Evolutionary conservation across 805 yeast genomes (phyloP), one percentile per base, ranked within the genome.

Genomic region (Isabelozyma gotoi): DNA sequence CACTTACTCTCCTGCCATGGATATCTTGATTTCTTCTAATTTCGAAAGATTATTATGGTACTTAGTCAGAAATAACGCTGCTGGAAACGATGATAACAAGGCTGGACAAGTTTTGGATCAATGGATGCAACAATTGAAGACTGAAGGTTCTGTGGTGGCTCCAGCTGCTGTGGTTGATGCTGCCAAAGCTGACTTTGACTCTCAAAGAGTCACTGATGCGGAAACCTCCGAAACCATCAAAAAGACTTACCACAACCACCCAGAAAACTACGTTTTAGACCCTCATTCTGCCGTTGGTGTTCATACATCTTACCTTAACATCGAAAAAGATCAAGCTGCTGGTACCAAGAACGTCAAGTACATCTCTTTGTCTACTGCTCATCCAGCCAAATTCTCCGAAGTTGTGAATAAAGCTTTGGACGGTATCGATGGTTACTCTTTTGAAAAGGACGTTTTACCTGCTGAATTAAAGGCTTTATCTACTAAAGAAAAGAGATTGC

Each of bases 271-370:
- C 67, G 86, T 94, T 38, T 73, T 91, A 53, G 99, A 94, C 64
- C 99, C 99, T 36, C 99, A 94, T 67, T 79, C 96, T 34, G 90
- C 99, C 32, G 96, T 94, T 43, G 99, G 98, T 60, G 85, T 94
- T 37, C 78, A 85, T 46, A 85, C 96, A 16, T 73, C 94, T 33
- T 76, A 84, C 52, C 76, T 83, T 52, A 74, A 79, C 58, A 78
- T 85, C 41, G 73, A 71, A 12, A 59, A 66, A 40, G 81, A 77
- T 49, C 57, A 63, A 20, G 76, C 71, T 36, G 60, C 64, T 19
- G 66, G 68, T 32, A 57, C 49, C 7, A 46, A 64, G 17, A 60
- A 71, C 20, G 66, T 74, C 33, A 72, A 78, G 43, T 78, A 78
- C 60, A 76, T 94, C 36, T 86, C 96, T 4, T 78, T 94, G 45